Evolutionary conservation across 2,329 filamentous ascomycete species (phyloP), one percentile per base, ranked within the genome.

Genomic region (Gnomoniopsis sp.): DNA sequence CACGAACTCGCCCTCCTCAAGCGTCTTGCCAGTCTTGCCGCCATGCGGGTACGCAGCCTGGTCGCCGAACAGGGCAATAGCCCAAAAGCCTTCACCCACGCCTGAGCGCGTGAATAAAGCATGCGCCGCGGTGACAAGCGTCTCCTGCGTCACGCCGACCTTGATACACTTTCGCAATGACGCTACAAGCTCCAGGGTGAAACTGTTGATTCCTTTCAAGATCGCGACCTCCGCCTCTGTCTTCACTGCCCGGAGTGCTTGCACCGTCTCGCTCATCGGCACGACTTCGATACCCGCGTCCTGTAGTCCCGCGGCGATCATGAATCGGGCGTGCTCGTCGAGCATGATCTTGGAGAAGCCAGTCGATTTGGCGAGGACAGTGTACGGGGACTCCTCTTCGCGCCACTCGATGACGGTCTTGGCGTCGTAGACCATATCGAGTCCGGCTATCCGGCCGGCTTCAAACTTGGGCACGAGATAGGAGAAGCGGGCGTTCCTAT

Each of bases 381-480:
- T 55, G 53, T 69, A 69, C 3, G 68, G 68, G 17, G 63, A 63
- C 49, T 63, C 55, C 48, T 68, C 68, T 56, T 70, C 68, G 38
- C 57, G 56, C 68, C 68, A 70, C 10, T 62, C 61, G 36, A 70
- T 65, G 17, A 65, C 67, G n/a, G 55, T 65, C 48, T 62, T 62
- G 23, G 59, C 62, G 11, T 63, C 57, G 61, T 66, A 67, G 12
- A 68, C 67, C 68, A 69, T 70, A 49, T 68, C 64, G 47, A 69
- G 64, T 21, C 63, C 65, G 3, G 65, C 67, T 21, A 70, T 62
- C 34, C 68, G 68, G 38, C 68, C 68, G 4, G 65, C 65, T 48
- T 70, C 68, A 41, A 70, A 70, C 36, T 63, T 63, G 50, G 68
- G 68, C 2, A 70, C 68, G 12, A 69, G 62, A 36, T 68, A 68